phyloP scores from a whole-genome alignment of 2,329 filamentous ascomycete genomes.

The Verticillium dahliae region DNA sequence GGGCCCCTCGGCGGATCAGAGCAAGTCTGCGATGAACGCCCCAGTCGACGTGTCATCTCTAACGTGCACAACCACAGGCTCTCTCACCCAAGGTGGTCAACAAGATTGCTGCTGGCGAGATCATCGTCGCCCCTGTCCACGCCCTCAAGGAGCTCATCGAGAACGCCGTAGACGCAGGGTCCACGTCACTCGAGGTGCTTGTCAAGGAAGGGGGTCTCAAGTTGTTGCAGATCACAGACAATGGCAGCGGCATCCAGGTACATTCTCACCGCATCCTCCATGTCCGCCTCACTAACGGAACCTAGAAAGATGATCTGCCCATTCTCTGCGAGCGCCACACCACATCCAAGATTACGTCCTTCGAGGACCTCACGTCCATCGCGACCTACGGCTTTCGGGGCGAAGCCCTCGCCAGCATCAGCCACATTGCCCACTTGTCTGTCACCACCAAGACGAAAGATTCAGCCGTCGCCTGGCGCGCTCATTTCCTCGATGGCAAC shows the following conservation, averaged over 20 bases:
- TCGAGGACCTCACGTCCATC: conserved; percentile 86
- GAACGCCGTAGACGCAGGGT: conserved; percentile 95
- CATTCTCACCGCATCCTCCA: conserved; percentile 17
- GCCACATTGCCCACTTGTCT: conserved; percentile 91
- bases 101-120: conserved; percentile 97
- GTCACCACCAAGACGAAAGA: conserved; percentile 91
- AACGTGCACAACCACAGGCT: conserved; percentile 45
- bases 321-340: conserved; percentile 96
- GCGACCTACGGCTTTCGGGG: conserved; percentile 97
- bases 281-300: conserved; percentile 13
- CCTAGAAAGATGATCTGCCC: conserved; percentile 77
- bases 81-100: conserved; percentile 91
- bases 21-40: conserved; percentile 21
- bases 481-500: conserved; percentile 78
- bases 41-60: conserved; percentile 2
- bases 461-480: conserved; percentile 84
- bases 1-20: conserved; percentile 41
- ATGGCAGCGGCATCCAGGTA: conserved; percentile 91
- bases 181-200: conserved; percentile 81
- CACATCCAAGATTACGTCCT: conserved; percentile 88
- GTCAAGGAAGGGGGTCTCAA: conserved; percentile 95
- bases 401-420: conserved; percentile 94
- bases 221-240: conserved; percentile 92
- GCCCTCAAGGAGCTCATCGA: conserved; percentile 95
- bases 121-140: conserved; percentile 94